A percentile compares a stretch with the other conserved stretches of the same genome.
phyloP scores from a whole-genome alignment of 2,329 filamentous ascomycete species.

The Trichophyton benhamiae region DNA sequence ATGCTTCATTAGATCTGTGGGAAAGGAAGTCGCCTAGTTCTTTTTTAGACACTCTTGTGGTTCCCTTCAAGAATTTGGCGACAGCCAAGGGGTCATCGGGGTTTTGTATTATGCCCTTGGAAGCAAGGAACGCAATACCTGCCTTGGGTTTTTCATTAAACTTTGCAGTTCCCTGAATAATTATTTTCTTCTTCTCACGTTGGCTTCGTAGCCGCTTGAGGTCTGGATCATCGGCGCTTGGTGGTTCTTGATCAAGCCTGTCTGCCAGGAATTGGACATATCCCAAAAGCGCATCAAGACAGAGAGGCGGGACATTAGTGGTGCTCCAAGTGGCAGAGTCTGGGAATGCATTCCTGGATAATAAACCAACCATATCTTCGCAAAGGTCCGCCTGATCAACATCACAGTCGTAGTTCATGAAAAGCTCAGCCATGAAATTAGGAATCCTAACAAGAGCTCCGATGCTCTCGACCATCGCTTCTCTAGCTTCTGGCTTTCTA shows the following conservation, averaged over 20 bases:
- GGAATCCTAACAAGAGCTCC: constrained; percentile 86
- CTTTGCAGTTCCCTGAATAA: constrained; percentile 74
- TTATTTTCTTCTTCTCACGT: constrained; percentile 69
- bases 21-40: constrained; percentile 85
- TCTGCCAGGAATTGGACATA: constrained; percentile 89
- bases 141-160: constrained; percentile 93
- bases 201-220: constrained; percentile 54
- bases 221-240: constrained; percentile 54
- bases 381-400: constrained; percentile 83
- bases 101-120: constrained; percentile 73
- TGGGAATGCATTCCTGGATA: constrained; percentile 88
- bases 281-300: constrained; percentile 77
- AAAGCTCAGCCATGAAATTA: constrained; percentile 86
- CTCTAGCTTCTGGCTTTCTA: constrained; percentile 83
- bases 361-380: constrained; percentile 83
- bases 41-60: constrained; percentile 78
- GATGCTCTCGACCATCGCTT: constrained; percentile 96
- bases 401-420: constrained; percentile 97
- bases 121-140: constrained; percentile 72
- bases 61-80: constrained; percentile 77
- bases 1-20: constrained; percentile 75
- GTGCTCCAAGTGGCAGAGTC: constrained; percentile 99
- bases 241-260: constrained; percentile 59
- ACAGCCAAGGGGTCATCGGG: constrained; percentile 62
- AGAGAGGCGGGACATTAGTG: constrained; percentile 90